Conservation (phyloP, 208 protist species). For the Leishmania braziliensis region DNA sequence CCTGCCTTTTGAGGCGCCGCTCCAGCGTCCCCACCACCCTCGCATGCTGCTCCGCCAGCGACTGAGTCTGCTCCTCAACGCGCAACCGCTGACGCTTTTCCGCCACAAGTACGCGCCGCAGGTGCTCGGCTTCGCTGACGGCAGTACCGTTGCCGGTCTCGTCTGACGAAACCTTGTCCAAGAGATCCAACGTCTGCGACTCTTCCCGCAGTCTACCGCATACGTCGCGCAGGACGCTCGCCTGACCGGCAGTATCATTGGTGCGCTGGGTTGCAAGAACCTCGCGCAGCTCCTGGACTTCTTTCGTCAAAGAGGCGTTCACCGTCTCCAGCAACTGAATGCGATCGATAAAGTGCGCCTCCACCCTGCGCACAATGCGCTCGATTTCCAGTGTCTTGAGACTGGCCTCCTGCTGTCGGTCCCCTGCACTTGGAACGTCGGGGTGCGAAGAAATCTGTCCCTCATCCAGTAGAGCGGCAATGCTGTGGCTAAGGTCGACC, state of each 20-base stretch:
- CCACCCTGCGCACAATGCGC: slow-evolving; percentile 81
- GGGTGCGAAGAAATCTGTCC: slow-evolving; percentile 5
- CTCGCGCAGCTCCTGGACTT: slow-evolving; percentile 58
- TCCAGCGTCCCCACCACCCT: slow-evolving; percentile 76
- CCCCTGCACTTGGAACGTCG: slow-evolving; percentile 10
- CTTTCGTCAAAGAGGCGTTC: slow-evolving; percentile 39
- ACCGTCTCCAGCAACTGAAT: slow-evolving; percentile 40
- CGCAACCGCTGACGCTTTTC: slow-evolving; percentile 82
- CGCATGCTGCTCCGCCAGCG: slow-evolving; percentile 77
- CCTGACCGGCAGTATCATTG: slow-evolving; percentile 15
- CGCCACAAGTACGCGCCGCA: slow-evolving; percentile 56
- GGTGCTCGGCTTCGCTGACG: slow-evolving; percentile 31
- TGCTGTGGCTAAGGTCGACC: slow-evolving; percentile 68
- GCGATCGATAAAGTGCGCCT: slow-evolving; percentile 66
- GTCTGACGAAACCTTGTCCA: slow-evolving; percentile 20
- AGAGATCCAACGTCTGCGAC: slow-evolving; percentile 34
- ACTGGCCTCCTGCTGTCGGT: slow-evolving; percentile 38
- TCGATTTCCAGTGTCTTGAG: slow-evolving; percentile 83
- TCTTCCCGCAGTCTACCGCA: slow-evolving; percentile 26
- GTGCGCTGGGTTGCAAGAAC: slow-evolving; percentile 69
- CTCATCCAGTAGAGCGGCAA: slow-evolving; percentile 59
- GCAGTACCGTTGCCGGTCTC: slow-evolving; percentile 2
- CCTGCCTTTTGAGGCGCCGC: slow-evolving; percentile 71
- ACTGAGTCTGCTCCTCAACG: slow-evolving; percentile 85
- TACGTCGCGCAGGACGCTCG: slow-evolving; percentile 7